A percentile compares a stretch with the other conserved stretches of the same genome.
Conservation (phyloP, 192 early-diverging fungal species). For the Umbelopsis sp. region DNA sequence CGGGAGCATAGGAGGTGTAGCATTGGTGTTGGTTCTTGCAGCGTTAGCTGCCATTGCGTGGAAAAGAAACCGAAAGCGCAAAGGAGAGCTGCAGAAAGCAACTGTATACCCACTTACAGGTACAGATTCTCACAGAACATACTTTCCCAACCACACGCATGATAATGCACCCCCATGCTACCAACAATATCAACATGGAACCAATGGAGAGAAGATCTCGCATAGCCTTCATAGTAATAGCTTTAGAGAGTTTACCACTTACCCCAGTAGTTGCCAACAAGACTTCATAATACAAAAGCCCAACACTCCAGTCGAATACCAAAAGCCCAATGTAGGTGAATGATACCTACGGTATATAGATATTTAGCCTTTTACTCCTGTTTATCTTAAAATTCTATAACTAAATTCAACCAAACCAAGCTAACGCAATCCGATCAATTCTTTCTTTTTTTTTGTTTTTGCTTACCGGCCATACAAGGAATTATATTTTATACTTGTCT, state of each 20-base stretch:
- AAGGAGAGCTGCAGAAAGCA: not conserved
- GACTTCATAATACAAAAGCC: not conserved
- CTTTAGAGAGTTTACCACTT: not conserved
- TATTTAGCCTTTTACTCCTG: not conserved
- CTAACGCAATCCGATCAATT: no score
- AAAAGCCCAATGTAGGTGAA: not conserved
- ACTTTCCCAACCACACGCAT: not conserved
- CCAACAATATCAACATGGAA: not conserved
- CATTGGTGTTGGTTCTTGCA: not conserved
- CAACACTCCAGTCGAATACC: not conserved
- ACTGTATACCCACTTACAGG: not conserved
- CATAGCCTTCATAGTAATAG: not conserved
- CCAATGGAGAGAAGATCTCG: not conserved
- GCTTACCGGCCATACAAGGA: no score
- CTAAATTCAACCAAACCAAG: not conserved
- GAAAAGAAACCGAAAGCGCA: not conserved
- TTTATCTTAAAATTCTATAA: not conserved
- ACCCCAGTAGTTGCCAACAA: not conserved
- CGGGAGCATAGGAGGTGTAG: slow-evolving; percentile 9
- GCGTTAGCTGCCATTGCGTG: not conserved
- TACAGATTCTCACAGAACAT: not conserved
- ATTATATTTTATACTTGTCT: no score
- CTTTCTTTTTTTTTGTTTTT: no score
- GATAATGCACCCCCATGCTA: slow-evolving; percentile 8
- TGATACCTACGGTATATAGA: not conserved